Evolutionary conservation across 2,329 filamentous ascomycete genomes (phyloP).

Genomic region (Thielaviopsis populi): DNA sequence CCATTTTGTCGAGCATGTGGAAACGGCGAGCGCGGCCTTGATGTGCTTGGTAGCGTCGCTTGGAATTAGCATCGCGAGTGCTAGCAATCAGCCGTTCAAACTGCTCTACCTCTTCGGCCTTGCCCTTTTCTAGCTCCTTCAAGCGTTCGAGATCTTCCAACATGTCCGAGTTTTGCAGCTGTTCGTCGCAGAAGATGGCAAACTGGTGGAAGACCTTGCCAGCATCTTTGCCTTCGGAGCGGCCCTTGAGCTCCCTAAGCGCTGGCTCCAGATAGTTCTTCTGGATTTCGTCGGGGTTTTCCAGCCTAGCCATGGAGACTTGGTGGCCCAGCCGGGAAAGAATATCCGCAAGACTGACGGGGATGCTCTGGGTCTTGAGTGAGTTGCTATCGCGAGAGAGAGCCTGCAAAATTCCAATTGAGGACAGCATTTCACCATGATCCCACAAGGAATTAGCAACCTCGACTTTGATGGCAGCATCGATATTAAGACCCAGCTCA

Average conservation of each 20-base stretch:
- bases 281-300: conserved; percentile 83
- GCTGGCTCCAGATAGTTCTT: conserved; percentile 73
- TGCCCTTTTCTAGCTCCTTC: conserved; percentile 43
- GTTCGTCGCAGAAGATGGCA: conserved; percentile 85
- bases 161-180: conserved; percentile 73
- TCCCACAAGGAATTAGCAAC: conserved; percentile 87
- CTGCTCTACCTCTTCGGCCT: conserved; percentile 60
- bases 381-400: conserved; percentile 38
- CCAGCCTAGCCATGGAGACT: conserved; percentile 74
- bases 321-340: conserved; percentile 79
- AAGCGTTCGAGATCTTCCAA: conserved; percentile 73
- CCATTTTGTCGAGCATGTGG: conserved; percentile 78
- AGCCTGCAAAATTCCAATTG: conserved; percentile 73
- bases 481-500: conserved; percentile 57
- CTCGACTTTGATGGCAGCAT: conserved; percentile 65
- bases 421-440: conserved; percentile 75
- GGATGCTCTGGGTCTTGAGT: conserved; percentile 53
- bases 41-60: conserved; percentile 42
- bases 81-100: conserved; percentile 42
- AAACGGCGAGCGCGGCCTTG: conserved; percentile 66
- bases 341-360: conserved; percentile 60
- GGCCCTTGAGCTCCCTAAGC: conserved; percentile 61
- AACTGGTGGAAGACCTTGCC: conserved; percentile 90
- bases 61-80: conserved; percentile 35
- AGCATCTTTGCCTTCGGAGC: conserved; percentile 53